Percentiles rank a stretch among this genome's conserved stretches.
phyloP scores from a whole-genome alignment of 2,329 filamentous ascomycete species.

The Sarocladium strictum region DNA sequence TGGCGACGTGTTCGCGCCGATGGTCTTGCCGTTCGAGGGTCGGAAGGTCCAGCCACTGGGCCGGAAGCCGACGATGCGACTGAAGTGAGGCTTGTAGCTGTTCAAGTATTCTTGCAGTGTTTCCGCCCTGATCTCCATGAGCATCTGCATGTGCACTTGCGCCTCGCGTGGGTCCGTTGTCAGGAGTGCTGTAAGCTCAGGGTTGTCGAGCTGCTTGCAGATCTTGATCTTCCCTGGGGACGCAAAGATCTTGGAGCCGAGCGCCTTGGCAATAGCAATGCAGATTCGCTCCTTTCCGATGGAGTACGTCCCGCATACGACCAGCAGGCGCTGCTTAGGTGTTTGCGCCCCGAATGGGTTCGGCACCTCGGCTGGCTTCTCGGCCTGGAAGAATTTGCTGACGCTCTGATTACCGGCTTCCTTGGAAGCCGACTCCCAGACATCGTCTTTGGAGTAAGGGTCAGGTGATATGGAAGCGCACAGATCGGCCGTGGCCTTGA shows the following conservation, averaged over 20 bases:
- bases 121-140: constrained; percentile 89
- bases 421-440: constrained; percentile 39
- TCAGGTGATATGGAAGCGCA: constrained; percentile 72
- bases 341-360: constrained; percentile 12
- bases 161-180: constrained; percentile 77
- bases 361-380: constrained; percentile 17
- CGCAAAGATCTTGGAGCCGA: constrained; percentile 86
- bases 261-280: constrained; percentile 79
- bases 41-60: constrained; percentile 94
- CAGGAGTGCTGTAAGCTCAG: constrained; percentile 70
- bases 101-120: constrained; percentile 86
- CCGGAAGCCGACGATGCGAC: constrained; percentile 81
- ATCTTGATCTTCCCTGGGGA: constrained; percentile 77
- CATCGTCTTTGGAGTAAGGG: constrained; percentile 40
- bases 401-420: constrained; percentile 37
- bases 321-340: constrained; percentile 60
- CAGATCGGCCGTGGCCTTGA: constrained; percentile 79
- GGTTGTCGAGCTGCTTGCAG: constrained; percentile 77
- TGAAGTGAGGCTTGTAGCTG: constrained; percentile 74
- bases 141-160: constrained; percentile 95
- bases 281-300: constrained; percentile 98
- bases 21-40: constrained; percentile 49
- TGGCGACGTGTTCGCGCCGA: constrained; percentile 48
- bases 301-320: constrained; percentile 93
- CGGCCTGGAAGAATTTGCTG: constrained; percentile 46